These are phyloP conservation scores for Suhomyces yuchorum DNA, from an alignment of 1,139 yeast genomes.

Conservation along the genomic window DNA sequence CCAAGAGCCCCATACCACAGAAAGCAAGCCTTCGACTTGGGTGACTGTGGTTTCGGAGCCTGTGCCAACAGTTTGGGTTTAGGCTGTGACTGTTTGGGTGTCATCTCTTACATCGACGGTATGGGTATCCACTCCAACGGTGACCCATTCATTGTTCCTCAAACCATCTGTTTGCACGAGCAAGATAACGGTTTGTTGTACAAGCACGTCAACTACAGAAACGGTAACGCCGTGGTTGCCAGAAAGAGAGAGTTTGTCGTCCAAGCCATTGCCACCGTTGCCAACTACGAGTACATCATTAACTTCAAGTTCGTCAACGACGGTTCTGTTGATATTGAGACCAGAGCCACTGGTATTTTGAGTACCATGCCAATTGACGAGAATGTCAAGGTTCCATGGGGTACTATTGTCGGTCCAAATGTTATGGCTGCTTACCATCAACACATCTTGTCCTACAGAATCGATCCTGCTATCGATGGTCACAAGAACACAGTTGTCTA, in stretches of 20 bases:
- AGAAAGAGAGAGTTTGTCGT: constrained; percentile 85
- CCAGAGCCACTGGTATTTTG: constrained; percentile 86
- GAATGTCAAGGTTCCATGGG: constrained; percentile 75
- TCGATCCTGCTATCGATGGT: constrained; percentile 88
- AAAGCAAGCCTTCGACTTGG: constrained; percentile 90
- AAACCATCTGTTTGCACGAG: constrained; percentile 87
- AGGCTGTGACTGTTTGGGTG: constrained; percentile 91
- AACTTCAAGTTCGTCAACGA: constrained; percentile 80
- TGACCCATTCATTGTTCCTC: constrained; percentile 64
- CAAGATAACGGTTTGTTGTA: constrained; percentile 80
- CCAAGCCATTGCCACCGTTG: constrained; percentile 87
- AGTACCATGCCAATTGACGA: constrained; percentile 84
- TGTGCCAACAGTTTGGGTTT: constrained; percentile 72
- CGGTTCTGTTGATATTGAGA: constrained; percentile 80
- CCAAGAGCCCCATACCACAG: constrained; percentile 90
- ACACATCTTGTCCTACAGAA: constrained; percentile 80
- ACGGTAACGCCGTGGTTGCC: constrained; percentile 70
- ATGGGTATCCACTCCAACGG: constrained; percentile 62
- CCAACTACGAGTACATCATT: constrained; percentile 83
- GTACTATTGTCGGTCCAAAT: constrained; percentile 82
- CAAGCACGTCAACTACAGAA: constrained; percentile 86
- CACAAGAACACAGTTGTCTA: constrained; percentile 75
- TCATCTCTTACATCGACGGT: constrained; percentile 78
- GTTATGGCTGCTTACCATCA: constrained; percentile 90
- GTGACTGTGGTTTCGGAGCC: constrained; percentile 88